A percentile compares a stretch with the other conserved stretches of the same genome.
These are phyloP conservation scores for Aspergillus haitiensis DNA, from an alignment of 495 filamentous ascomycete genomes.

Conservation along the genomic window DNA sequence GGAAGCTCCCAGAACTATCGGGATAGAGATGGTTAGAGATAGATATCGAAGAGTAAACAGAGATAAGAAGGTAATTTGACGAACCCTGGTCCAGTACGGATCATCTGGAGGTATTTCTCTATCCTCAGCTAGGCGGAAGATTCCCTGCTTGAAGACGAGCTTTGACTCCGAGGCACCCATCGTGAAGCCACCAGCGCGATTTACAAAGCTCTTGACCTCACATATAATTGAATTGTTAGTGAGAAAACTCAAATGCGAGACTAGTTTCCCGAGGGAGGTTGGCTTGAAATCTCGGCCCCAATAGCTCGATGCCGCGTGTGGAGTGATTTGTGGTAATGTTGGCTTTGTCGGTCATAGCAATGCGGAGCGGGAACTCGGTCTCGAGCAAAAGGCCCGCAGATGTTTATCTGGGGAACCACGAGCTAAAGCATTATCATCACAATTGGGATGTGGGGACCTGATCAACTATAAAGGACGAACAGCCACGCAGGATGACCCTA, in stretches of 20 bases:
- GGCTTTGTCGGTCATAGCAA: constrained; percentile 23
- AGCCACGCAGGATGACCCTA: too few relatives aligned
- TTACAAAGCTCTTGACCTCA: constrained; percentile 32
- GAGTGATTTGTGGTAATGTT: constrained; percentile 22
- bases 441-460: too few relatives aligned
- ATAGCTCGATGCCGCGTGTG: constrained; percentile 17
- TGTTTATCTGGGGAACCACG: too few relatives aligned
- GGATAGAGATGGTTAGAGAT: constrained; percentile 18
- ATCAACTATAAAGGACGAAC: too few relatives aligned
- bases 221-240: constrained; percentile 20
- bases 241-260: not conserved
- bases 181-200: constrained; percentile 25
- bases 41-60: constrained; percentile 2
- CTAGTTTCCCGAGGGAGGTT: not conserved
- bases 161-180: constrained; percentile 99
- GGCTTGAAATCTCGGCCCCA: constrained; percentile 8
- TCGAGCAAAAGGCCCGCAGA: too few relatives aligned
- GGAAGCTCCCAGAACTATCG: constrained; percentile 95
- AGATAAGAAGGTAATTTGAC: constrained; percentile 14
- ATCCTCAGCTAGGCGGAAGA: constrained; percentile 94
- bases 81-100: constrained; percentile 88
- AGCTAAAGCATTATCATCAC: too few relatives aligned
- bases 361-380: constrained; percentile 22
- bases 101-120: constrained; percentile 84
- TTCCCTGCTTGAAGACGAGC: constrained; percentile 97